phyloP scores from a whole-genome alignment of 768 basidiomycete genomes.

The Panellus pusillus region DNA sequence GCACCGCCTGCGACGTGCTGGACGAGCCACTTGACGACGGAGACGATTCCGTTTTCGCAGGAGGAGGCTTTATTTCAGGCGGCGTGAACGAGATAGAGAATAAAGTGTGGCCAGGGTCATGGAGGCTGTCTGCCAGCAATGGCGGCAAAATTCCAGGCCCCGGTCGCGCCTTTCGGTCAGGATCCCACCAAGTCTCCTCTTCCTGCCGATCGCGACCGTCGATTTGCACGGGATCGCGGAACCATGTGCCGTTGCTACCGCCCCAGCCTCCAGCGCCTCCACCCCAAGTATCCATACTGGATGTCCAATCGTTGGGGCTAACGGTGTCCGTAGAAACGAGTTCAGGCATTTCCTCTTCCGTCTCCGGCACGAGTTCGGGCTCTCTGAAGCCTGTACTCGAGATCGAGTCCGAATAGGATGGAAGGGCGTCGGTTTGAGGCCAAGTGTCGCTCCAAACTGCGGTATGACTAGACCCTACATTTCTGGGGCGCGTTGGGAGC shows the following conservation, averaged over 20 bases:
- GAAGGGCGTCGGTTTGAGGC: constrained; percentile 29
- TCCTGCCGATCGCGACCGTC: constrained; percentile 61
- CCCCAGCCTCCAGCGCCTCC: constrained; percentile 21
- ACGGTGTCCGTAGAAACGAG: constrained; percentile 37
- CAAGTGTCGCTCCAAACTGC: constrained; percentile 25
- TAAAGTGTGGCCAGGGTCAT: constrained; percentile 71
- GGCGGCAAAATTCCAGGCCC: constrained; percentile 71
- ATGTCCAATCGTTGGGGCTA: background rate
- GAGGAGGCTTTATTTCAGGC: constrained; percentile 12
- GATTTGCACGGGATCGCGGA: constrained; percentile 39
- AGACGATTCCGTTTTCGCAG: constrained; percentile 14
- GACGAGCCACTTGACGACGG: constrained; percentile 11
- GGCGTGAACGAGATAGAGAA: constrained; percentile 41
- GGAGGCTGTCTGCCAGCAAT: constrained; percentile 62
- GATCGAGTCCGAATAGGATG: constrained; percentile 34
- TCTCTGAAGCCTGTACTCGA: constrained; percentile 46
- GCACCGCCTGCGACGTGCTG: constrained; percentile 24
- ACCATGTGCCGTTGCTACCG: constrained; percentile 13
- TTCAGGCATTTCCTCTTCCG: constrained; percentile 36
- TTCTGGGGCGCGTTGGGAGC: constrained; percentile 38
- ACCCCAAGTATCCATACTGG: constrained; percentile 23
- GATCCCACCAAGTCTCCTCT: constrained; percentile 72
- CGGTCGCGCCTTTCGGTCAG: constrained; percentile 54
- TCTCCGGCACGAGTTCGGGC: constrained; percentile 53
- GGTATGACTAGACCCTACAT: constrained; percentile 46